phyloP scores from a whole-genome alignment of 1,139 yeast species.

The Hemisphaericaspora lyxosophila region DNA sequence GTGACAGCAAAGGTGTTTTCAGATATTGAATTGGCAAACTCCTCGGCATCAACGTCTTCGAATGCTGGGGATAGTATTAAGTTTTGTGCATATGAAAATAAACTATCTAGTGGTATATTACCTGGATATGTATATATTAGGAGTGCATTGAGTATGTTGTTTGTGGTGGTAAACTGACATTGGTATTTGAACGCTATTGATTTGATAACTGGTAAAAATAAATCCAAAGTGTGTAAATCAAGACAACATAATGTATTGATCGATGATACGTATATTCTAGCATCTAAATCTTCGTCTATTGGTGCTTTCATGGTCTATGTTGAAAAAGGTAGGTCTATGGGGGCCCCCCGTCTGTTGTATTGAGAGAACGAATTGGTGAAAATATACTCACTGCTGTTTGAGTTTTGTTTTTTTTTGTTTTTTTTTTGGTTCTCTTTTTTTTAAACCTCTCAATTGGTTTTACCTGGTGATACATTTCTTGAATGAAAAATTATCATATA shows the following conservation, averaged over 20 bases:
- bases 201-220: conserved; percentile 1
- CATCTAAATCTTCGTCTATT: conserved; percentile 6
- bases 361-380: too few species aligned
- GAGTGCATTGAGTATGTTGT: conserved; percentile 16
- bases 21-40: conserved; percentile 21
- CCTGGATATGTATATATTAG: conserved; percentile 17
- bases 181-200: not conserved
- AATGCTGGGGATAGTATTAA: conserved; percentile 6
- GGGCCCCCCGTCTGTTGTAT: too few species aligned
- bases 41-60: conserved; percentile 23
- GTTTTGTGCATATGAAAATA: conserved; percentile 11
- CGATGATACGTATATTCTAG: conserved; percentile 12
- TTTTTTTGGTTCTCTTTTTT: too few species aligned
- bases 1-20: not conserved
- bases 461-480: too few species aligned
- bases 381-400: too few species aligned
- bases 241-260: conserved; percentile 9
- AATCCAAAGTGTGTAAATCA: not conserved
- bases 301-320: too few species aligned
- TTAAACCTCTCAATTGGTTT: too few species aligned
- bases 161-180: conserved; percentile 10
- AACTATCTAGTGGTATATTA: conserved; percentile 9
- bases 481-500: too few species aligned
- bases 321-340: too few species aligned
- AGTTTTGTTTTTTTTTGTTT: too few species aligned